Conservation (phyloP, 1,139 yeast species). For the Pneumocystis carinii region DNA sequence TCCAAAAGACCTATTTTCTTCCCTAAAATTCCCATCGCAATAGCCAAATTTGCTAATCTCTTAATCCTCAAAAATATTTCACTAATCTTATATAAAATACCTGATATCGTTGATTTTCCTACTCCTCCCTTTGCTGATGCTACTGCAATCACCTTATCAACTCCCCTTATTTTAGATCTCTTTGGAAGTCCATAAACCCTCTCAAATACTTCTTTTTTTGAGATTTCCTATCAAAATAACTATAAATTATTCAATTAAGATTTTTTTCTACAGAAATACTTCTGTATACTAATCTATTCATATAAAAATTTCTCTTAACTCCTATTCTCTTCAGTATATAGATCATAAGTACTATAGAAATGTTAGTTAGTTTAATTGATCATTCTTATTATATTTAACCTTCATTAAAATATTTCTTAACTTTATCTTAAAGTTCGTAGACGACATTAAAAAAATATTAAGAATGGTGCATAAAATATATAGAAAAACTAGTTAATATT, state of each 20-base stretch:
- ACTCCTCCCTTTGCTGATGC: constrained; percentile 77
- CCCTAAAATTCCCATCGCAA: constrained; percentile 43
- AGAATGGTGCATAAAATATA: not conserved
- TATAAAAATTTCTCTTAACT: not conserved
- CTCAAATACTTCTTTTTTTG: constrained; percentile 12
- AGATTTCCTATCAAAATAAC: not conserved
- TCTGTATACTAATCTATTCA: not conserved
- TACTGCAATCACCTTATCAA: constrained; percentile 47
- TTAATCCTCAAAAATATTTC: constrained; percentile 7
- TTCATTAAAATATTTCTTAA: too few relatives aligned
- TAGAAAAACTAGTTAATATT: not conserved
- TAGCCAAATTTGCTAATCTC: constrained; percentile 42
- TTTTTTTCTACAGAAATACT: not conserved
- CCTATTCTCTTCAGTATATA: not conserved
- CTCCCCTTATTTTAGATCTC: constrained; percentile 31
- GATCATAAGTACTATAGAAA: not conserved
- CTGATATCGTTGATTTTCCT: constrained; percentile 39
- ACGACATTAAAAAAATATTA: not conserved
- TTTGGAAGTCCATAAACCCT: constrained; percentile 17
- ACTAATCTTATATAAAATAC: constrained; percentile 14
- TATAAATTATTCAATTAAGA: not conserved
- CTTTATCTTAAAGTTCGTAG: too few relatives aligned
- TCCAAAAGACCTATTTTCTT: constrained; percentile 56
- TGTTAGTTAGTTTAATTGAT: too few relatives aligned
- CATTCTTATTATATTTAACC: too few relatives aligned